Base-by-base conservation (phyloP, 2,329 filamentous ascomycete species). In the Phyllosticta citribraziliensis region DNA sequence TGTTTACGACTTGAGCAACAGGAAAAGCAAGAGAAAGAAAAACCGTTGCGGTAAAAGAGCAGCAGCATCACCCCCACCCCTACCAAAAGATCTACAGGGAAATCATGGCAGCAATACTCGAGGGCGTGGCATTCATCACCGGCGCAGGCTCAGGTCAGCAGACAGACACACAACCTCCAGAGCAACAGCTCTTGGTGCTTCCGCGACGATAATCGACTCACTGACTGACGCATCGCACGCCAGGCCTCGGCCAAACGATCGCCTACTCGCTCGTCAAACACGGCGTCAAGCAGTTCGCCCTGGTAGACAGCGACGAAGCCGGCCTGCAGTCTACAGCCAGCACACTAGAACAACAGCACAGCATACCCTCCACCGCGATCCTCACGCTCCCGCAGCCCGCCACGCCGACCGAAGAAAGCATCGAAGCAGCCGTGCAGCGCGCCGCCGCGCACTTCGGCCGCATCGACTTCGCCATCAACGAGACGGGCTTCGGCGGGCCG, bases 391-490 rank as follows among this genome's bases (percentile, higher is more conserved):
- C 22, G 22, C 22, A 22, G 22, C 22, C 61, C 24, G 56, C 62
- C 24, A 59, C 57, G 5, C 51, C 63, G n/a, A 55, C 35, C 24
- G 51, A 77, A n/a, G 64, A 70, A 3, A 76, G 73, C 20, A 69
- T 84, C 8, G 69, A 70, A 1, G 67, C 74, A 55, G 74, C 74
- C 0, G 76, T 76, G 1, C 67, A 71, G 14, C 67, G 72, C 55
- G 25, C 57, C 24, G 51, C 53, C 6, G 19, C 57, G 2, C 14
- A 30, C 9, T 84, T 84, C 67, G 80, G 80, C 9, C 73, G 82
- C 2, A 71, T 85, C 52, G 82, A 85, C 65, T 74, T 82, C 40
- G 81, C 80, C 0, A 74, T 84, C 56, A 84, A 84, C 66, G 80
- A 81, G 52, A 82, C 82, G 1, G 82, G 82, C 2, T 76, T 84